Percentiles rank a stretch among this genome's conserved stretches.
These are phyloP conservation scores for Calycina herbarum DNA, from an alignment of 2,329 filamentous ascomycete genomes.

Conservation along the genomic window DNA sequence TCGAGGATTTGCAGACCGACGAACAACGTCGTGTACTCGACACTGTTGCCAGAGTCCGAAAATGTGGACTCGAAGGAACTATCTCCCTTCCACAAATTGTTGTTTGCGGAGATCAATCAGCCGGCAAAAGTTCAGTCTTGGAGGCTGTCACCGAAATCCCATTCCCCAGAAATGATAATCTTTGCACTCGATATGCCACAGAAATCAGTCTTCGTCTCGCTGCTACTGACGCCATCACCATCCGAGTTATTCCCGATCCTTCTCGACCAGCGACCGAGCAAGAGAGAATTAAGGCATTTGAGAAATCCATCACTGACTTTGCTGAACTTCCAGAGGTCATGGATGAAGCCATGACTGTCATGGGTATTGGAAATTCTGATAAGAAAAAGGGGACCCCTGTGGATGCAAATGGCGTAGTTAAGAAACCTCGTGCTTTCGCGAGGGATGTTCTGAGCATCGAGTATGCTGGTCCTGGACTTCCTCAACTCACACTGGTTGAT, in stretches of 20 bases:
- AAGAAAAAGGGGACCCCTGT: neutral
- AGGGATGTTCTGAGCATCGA: constrained; percentile 35
- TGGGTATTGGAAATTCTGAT: constrained; percentile 25
- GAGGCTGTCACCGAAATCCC: constrained; percentile 63
- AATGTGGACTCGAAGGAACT: constrained; percentile 52
- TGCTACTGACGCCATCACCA: constrained; percentile 46
- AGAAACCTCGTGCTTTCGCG: constrained; percentile 25
- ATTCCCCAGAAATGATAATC: constrained; percentile 58
- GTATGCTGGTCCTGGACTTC: constrained; percentile 28
- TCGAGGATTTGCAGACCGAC: constrained; percentile 39
- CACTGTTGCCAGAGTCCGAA: constrained; percentile 56
- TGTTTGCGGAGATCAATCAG: constrained; percentile 64
- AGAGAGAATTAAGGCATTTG: constrained; percentile 42
- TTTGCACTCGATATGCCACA: constrained; percentile 59
- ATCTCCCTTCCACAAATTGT: constrained; percentile 59
- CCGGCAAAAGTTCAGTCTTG: constrained; percentile 63
- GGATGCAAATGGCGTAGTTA: neutral
- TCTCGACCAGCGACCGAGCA: constrained; percentile 49
- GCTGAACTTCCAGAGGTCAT: constrained; percentile 34
- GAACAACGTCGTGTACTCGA: constrained; percentile 59
- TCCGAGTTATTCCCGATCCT: constrained; percentile 58
- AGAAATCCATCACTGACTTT: constrained; percentile 30
- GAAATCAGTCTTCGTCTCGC: constrained; percentile 44
- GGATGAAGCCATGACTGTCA: constrained; percentile 30
- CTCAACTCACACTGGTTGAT: constrained; percentile 38